Evolutionary conservation across 176 grass and related monocot genomes (phyloP).

Genomic region (Eleusine indica): DNA sequence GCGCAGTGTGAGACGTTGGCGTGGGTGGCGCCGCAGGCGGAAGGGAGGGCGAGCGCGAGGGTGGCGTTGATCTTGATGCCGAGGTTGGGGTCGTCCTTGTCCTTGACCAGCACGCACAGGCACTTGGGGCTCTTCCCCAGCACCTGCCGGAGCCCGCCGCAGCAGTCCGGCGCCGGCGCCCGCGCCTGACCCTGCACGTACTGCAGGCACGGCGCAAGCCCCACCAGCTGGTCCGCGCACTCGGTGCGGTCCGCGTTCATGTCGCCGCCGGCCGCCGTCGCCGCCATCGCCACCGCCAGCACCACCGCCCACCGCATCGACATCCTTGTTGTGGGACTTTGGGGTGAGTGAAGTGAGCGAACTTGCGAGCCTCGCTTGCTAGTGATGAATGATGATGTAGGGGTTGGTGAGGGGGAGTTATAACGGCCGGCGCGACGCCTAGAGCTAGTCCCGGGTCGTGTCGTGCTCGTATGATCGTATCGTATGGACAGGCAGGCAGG

Average conservation of each 20-base stretch:
- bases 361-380: no score
- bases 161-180: constrained; percentile 86
- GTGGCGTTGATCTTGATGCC: constrained; percentile 93
- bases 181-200: constrained; percentile 73
- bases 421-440: neutral
- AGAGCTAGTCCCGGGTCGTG: neutral
- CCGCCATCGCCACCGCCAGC: neutral
- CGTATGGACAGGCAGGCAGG: neutral
- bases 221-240: constrained; percentile 77
- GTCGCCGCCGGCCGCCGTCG: constrained; percentile 34
- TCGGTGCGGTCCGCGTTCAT: constrained; percentile 62
- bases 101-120: constrained; percentile 88
- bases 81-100: constrained; percentile 80
- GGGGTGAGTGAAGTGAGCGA: no score
- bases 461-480: neutral
- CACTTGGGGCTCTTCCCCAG: constrained; percentile 82
- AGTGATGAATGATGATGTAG: neutral
- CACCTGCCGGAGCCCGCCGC: constrained; percentile 73
- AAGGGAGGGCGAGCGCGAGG: constrained; percentile 72
- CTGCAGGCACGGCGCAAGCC: constrained; percentile 79
- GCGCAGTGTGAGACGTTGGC: constrained; percentile 89
- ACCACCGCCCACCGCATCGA: neutral
- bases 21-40: constrained; percentile 59
- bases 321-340: neutral
- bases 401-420: constrained; percentile 27